phyloP scores from a whole-genome alignment of 2,329 filamentous ascomycete genomes.

The Lachnellula hyalina region DNA sequence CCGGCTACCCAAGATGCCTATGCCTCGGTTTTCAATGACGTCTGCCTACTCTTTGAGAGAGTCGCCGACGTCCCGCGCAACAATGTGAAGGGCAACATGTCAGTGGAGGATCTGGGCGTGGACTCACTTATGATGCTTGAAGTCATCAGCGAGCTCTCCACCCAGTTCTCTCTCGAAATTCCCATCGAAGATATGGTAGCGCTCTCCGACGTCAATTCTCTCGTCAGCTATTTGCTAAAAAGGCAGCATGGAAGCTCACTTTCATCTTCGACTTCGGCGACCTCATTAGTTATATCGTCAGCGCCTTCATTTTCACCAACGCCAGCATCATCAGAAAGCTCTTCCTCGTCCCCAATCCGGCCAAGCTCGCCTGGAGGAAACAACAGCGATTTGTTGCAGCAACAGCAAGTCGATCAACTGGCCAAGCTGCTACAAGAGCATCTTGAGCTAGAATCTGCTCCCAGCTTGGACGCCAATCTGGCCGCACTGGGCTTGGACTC shows the following conservation, averaged over 20 bases:
- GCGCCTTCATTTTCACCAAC: background rate
- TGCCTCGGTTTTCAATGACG: background rate
- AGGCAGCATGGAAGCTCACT: background rate
- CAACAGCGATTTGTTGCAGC: background rate
- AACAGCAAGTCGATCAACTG: background rate
- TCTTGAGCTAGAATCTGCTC: background rate
- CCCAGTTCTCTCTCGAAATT: background rate
- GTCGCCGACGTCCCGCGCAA: background rate
- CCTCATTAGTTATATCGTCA: background rate
- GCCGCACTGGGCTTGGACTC: conserved; percentile 36
- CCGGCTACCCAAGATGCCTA: background rate
- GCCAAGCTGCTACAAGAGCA: background rate
- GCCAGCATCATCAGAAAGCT: background rate
- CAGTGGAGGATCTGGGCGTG: background rate
- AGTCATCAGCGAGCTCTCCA: background rate
- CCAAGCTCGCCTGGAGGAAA: background rate
- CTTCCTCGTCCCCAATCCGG: background rate
- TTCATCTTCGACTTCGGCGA: background rate
- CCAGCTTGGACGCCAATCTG: conserved; percentile 23
- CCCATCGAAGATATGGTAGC: background rate
- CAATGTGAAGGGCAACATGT: background rate
- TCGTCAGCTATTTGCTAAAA: background rate
- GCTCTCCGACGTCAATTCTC: background rate
- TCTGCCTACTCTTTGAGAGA: background rate
- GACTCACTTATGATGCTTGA: background rate